Conservation (phyloP, 208 protist genomes). For the Trypanosoma cruzi region DNA sequence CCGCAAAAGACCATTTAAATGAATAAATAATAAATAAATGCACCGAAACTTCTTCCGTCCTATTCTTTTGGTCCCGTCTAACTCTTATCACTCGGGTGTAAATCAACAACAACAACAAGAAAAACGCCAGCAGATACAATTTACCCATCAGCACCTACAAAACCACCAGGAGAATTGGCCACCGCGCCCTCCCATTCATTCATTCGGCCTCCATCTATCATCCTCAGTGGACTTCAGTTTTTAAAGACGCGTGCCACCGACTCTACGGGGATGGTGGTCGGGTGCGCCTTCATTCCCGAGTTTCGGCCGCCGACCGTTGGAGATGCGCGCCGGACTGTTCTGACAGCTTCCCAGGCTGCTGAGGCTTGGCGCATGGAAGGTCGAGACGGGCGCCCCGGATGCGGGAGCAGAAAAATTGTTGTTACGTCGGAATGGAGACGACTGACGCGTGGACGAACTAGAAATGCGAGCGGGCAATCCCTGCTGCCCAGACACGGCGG, state of each 20-base stretch:
- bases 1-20: no score
- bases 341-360: constrained; percentile 30
- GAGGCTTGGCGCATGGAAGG: constrained; percentile 17
- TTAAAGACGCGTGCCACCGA: constrained; percentile 34
- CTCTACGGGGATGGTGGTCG: constrained; percentile 16
- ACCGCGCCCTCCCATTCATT: constrained; percentile 39
- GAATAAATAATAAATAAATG: no score
- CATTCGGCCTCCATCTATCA: constrained; percentile 5
- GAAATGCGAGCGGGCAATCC: neutral
- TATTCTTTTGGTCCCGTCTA: no score
- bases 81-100: no score
- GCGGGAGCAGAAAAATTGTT: neutral
- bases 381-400: neutral
- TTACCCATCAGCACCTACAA: no score
- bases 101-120: neutral
- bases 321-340: constrained; percentile 13
- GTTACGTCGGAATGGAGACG: constrained; percentile 21
- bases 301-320: constrained; percentile 15
- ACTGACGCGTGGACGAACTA: constrained; percentile 12
- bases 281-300: constrained; percentile 5
- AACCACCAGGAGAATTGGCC: no score
- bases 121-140: no score
- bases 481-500: neutral
- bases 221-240: constrained; percentile 28
- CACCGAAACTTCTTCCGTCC: no score